Percentiles rank a stretch among this genome's conserved stretches.
Conservation (phyloP, 2,329 filamentous ascomycete species). For the Cercospora brassicicola region DNA sequence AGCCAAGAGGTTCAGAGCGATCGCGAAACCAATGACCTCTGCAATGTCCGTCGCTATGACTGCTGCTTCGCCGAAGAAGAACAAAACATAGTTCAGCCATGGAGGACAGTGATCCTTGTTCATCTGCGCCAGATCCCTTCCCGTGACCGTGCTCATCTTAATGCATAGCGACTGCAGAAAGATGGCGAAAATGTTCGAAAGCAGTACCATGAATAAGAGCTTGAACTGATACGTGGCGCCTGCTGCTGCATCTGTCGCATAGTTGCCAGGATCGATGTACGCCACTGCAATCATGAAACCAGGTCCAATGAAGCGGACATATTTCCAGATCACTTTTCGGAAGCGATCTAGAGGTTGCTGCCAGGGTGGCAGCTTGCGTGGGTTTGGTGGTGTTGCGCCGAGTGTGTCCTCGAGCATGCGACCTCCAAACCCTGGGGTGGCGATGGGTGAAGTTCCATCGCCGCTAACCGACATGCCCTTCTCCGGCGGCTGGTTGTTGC, state of each 20-base stretch:
- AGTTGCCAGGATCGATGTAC: constrained; percentile 60
- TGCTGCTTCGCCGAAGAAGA: constrained; percentile 56
- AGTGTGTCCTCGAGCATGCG: constrained; percentile 31
- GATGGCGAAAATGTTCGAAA: constrained; percentile 71
- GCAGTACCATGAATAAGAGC: constrained; percentile 66
- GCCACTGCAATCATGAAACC: constrained; percentile 62
- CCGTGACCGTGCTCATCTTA: constrained; percentile 55
- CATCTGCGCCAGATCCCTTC: constrained; percentile 52
- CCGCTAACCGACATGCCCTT: constrained; percentile 22
- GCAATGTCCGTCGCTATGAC: constrained; percentile 62
- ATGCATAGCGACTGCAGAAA: constrained; percentile 68
- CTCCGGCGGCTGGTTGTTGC: constrained; percentile 17
- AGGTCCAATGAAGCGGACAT: constrained; percentile 61
- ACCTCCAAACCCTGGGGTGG: constrained; percentile 26
- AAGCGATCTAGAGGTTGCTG: constrained; percentile 23
- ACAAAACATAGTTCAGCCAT: constrained; percentile 57
- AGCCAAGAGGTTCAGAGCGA: constrained; percentile 64
- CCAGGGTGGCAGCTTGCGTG: constrained; percentile 24
- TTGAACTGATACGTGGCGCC: constrained; percentile 65
- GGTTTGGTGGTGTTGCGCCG: constrained; percentile 23
- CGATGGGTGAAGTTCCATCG: constrained; percentile 22
- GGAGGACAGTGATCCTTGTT: constrained; percentile 52
- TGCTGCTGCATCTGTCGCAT: constrained; percentile 68
- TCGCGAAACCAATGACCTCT: constrained; percentile 69
- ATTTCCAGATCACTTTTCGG: constrained; percentile 42